Evolutionary conservation across 2,329 filamentous ascomycete species (phyloP), one percentile per base, ranked within the genome.

Genomic region (Beauveria rudraprayagi): DNA sequence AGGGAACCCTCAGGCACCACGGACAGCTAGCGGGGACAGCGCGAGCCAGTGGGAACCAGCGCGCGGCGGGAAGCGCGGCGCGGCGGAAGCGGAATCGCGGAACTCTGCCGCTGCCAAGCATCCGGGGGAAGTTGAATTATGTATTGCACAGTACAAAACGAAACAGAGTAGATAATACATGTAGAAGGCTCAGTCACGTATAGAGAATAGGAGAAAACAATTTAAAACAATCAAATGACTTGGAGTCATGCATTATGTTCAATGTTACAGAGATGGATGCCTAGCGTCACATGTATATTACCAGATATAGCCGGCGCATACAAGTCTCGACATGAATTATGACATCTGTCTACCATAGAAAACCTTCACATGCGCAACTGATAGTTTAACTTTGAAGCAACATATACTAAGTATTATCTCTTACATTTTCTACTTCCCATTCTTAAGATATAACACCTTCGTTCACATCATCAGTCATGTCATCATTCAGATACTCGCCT

Each of bases 1-100:
- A 56, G 54, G 26, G 43, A 56, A 56, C 54, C 14, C n/a, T 43
- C 54, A 56, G 54, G 54, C 54, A 56, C 54, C 43, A 26, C n/a
- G 54, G 28, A 37, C 48, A n/a, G 30, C 26, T 11, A 28, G 48
- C 48, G 48, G 48, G 11, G 34, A 11, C 34, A 37, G 34, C 34
- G 34, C 34, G 24, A 34, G 28, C 40, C 53, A 56, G 54, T 28
- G 26, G 52, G 22, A 34, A 50, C 3, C 34, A 22, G 14, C 34
- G 34, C 40, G 17, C 52, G 22, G 22, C 37, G 37, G 51, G 34
- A 54, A 43, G 16, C 16, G 22, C 22, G 8, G 52, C 19, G 51
- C 19, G 6, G 40, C 40, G 40, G 53, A 55, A 55, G 37, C 24
- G 52, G 24, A 46, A 44, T 24, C 24, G 53, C 53, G 53, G 53